These are phyloP conservation scores for Chytriomyces sp. DNA, from an alignment of 192 early-diverging fungal species.

Conservation along the genomic window DNA sequence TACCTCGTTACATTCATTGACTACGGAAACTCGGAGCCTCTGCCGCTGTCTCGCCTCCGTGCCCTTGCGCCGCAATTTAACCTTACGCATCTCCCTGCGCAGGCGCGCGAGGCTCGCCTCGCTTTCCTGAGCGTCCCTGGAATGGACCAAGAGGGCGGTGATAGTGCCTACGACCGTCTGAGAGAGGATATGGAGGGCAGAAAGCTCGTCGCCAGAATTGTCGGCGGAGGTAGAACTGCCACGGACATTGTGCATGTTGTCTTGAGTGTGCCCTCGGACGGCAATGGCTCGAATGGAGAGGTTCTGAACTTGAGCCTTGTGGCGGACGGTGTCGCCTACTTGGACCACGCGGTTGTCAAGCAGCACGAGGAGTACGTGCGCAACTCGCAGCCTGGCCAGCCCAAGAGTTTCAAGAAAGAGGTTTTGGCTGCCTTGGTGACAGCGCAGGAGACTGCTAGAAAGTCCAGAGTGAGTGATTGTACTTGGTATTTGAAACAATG, in stretches of 20 bases:
- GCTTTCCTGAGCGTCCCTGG: slow-evolving; percentile 75
- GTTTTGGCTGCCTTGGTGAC: slow-evolving; percentile 66
- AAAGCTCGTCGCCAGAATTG: slow-evolving; percentile 41
- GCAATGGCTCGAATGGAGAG: slow-evolving; percentile 11
- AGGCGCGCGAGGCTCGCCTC: slow-evolving; percentile 81
- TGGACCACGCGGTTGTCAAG: slow-evolving; percentile 41
- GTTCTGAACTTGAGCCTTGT: slow-evolving; percentile 49
- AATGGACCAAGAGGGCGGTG: slow-evolving; percentile 71
- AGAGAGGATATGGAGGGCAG: slow-evolving; percentile 60
- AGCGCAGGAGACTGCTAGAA: slow-evolving; percentile 69
- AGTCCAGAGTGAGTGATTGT: slow-evolving; percentile 54
- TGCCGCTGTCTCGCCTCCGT: slow-evolving; percentile 71
- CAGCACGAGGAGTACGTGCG: slow-evolving; percentile 43
- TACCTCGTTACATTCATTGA: slow-evolving; percentile 86
- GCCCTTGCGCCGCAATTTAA: slow-evolving; percentile 75
- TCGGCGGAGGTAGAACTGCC: slow-evolving; percentile 32
- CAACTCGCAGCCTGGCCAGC: neutral
- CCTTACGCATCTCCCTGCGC: slow-evolving; percentile 55
- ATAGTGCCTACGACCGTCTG: slow-evolving; percentile 72
- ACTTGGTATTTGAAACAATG: neutral
- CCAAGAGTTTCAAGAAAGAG: slow-evolving; percentile 53
- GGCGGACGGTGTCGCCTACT: slow-evolving; percentile 42
- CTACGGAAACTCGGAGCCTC: slow-evolving; percentile 90
- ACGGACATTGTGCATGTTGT: slow-evolving; percentile 36
- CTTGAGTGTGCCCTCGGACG: slow-evolving; percentile 32